A percentile compares a stretch with the other conserved stretches of the same genome.
Conservation (phyloP, 108 stramenopile species). For the Licmophora abbreviata region DNA sequence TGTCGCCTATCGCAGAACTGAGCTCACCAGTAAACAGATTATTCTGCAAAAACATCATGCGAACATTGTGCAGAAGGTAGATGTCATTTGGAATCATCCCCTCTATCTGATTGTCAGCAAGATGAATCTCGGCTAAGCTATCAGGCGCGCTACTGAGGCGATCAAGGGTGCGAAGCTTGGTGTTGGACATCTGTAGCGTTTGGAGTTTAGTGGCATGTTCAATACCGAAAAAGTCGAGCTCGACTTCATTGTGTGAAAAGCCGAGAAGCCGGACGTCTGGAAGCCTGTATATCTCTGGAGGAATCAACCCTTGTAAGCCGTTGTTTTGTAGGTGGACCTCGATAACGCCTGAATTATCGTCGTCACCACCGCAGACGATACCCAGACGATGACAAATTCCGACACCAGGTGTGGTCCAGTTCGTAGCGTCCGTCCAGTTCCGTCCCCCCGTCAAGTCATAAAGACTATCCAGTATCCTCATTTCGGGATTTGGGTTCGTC, state of each 20-base stretch:
- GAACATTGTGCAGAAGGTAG: slow-evolving; percentile 30
- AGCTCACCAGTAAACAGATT: slow-evolving; percentile 38
- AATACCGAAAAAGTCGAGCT: slow-evolving; percentile 70
- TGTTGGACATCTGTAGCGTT: slow-evolving; percentile 40
- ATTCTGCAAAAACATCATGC: slow-evolving; percentile 26
- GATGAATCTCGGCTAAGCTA: slow-evolving; percentile 36
- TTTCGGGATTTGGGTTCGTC: slow-evolving; percentile 28
- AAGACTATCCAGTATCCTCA: slow-evolving; percentile 33
- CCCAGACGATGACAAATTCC: slow-evolving; percentile 40
- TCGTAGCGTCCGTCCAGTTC: slow-evolving; percentile 22
- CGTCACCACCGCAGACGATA: slow-evolving; percentile 29
- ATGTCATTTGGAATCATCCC: slow-evolving; percentile 51
- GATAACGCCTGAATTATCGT: slow-evolving; percentile 26
- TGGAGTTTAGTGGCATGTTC: slow-evolving; percentile 53
- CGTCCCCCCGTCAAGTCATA: slow-evolving; percentile 24
- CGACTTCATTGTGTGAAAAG: slow-evolving; percentile 46
- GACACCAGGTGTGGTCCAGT: slow-evolving; percentile 24
- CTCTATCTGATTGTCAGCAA: slow-evolving; percentile 42
- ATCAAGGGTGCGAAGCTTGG: slow-evolving; percentile 33
- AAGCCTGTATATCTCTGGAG: slow-evolving; percentile 40
- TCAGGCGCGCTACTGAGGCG: slow-evolving; percentile 35
- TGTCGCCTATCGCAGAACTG: slow-evolving; percentile 33
- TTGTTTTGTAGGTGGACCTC: slow-evolving; percentile 23
- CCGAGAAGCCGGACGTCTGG: slow-evolving; percentile 22
- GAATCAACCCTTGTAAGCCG: slow-evolving; percentile 39